Percentiles rank a stretch among this genome's conserved stretches.
Evolutionary conservation across 2,329 filamentous ascomycete genomes (phyloP).

Genomic region (Scopulariopsis brevicaulis): DNA sequence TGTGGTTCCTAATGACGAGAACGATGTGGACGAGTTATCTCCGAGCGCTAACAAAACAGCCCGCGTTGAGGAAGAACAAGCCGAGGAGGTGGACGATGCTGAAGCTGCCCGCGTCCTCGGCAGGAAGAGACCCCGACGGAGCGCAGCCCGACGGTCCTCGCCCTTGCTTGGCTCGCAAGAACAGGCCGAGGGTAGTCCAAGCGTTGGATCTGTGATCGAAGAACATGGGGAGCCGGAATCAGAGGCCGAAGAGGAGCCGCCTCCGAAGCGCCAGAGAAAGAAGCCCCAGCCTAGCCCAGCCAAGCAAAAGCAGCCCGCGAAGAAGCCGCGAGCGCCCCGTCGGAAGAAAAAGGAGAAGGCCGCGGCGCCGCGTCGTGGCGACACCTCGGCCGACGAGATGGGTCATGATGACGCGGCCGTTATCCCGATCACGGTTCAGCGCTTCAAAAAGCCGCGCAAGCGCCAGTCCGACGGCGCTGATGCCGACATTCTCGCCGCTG

Average conservation of each 20-base stretch:
- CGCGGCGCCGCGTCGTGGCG: not conserved
- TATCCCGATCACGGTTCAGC: constrained; percentile 48
- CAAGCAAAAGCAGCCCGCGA: constrained; percentile 3
- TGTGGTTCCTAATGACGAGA: not conserved
- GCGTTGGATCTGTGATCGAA: not conserved
- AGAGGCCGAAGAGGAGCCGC: constrained; percentile 5
- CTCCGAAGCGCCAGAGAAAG: constrained; percentile 9
- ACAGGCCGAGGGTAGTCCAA: constrained; percentile 2
- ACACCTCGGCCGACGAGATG: constrained; percentile 4
- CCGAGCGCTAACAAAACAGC: constrained; percentile 14
- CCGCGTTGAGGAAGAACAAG: constrained; percentile 18
- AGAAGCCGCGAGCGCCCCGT: not conserved
- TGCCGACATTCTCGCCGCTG: constrained; percentile 32
- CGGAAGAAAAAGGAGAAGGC: not conserved
- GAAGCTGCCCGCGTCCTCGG: constrained; percentile 16
- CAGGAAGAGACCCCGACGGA: constrained; percentile 17
- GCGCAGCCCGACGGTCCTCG: not conserved
- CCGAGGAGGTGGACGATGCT: constrained; percentile 30
- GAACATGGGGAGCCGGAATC: not conserved
- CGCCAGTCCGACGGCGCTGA: constrained; percentile 27
- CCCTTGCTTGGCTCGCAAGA: not conserved
- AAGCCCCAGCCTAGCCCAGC: constrained; percentile 5
- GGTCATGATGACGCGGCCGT: constrained; percentile 12
- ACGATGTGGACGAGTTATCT: constrained; percentile 20
- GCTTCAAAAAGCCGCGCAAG: constrained; percentile 38